phyloP scores from a whole-genome alignment of 192 early-diverging fungal genomes.

The Rhizoclosmatium globosum region DNA sequence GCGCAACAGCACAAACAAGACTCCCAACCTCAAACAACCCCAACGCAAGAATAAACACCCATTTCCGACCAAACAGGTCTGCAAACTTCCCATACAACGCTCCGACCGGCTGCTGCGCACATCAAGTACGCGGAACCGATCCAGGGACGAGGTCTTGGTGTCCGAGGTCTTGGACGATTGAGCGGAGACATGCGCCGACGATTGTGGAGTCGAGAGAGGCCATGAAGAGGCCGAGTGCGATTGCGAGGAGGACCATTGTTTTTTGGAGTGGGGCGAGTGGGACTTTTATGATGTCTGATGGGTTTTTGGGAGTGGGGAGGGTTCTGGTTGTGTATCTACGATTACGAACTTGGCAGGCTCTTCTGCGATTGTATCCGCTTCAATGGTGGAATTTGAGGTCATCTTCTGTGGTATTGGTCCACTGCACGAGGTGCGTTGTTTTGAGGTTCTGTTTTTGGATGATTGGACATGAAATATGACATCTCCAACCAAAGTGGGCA shows the following conservation, averaged over 20 bases:
- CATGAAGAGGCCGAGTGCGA: slow-evolving; percentile 4
- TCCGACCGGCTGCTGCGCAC: background rate
- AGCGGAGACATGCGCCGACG: slow-evolving; percentile 15
- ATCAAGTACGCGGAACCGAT: slow-evolving; percentile 57
- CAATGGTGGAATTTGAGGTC: background rate
- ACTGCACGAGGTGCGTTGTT: background rate
- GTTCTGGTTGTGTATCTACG: background rate
- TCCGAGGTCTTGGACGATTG: slow-evolving; percentile 14
- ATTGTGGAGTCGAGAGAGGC: slow-evolving; percentile 22
- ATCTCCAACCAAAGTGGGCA: no score
- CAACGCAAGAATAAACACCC: slow-evolving; percentile 69
- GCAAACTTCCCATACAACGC: slow-evolving; percentile 39
- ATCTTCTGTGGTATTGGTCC: no score
- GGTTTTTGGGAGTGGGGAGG: background rate
- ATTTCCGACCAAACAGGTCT: slow-evolving; percentile 58
- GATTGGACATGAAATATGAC: background rate
- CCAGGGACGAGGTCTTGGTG: slow-evolving; percentile 73
- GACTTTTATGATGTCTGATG: background rate
- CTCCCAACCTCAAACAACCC: slow-evolving; percentile 79
- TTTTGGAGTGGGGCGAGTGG: background rate
- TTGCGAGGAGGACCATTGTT: background rate
- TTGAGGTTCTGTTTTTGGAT: background rate
- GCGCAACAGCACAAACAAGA: slow-evolving; percentile 68
- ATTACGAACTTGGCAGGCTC: background rate
- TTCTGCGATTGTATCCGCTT: background rate